Evolutionary conservation across 257 asterid genomes (phyloP).

Genomic region (Gynochthodes officinalis): DNA sequence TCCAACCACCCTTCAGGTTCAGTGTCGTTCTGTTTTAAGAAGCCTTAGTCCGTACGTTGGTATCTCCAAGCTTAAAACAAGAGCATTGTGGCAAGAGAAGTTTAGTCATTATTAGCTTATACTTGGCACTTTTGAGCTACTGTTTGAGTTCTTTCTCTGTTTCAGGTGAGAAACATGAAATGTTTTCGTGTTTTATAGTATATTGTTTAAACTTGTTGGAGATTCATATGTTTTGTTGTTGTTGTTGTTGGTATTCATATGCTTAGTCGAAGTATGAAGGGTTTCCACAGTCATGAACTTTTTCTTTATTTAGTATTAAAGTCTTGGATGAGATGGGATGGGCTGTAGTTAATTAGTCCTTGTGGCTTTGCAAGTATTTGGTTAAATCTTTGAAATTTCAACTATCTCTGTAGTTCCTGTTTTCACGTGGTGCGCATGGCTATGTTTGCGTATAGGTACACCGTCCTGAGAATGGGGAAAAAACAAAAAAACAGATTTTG

Average conservation of each 20-base stretch:
- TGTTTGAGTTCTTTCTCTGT: conserved; percentile 5
- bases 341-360: background rate
- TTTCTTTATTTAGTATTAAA: background rate
- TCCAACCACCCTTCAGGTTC: background rate
- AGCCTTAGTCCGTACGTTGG: background rate
- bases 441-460: background rate
- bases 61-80: background rate
- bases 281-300: background rate
- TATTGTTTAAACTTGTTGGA: too few relatives aligned
- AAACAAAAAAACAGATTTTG: too few relatives aligned
- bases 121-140: background rate
- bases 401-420: background rate
- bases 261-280: background rate
- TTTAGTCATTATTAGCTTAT: background rate
- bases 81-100: background rate
- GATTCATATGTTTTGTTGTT: background rate
- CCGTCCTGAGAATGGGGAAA: too few relatives aligned
- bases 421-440: background rate
- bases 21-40: background rate
- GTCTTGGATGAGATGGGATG: background rate
- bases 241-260: too few relatives aligned
- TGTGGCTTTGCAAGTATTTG: background rate
- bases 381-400: background rate
- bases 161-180: background rate
- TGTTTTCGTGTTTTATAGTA: background rate